Base-by-base conservation (phyloP, 371 early-diverging fungal species). In the Syncephalastrum monosporum region DNA sequence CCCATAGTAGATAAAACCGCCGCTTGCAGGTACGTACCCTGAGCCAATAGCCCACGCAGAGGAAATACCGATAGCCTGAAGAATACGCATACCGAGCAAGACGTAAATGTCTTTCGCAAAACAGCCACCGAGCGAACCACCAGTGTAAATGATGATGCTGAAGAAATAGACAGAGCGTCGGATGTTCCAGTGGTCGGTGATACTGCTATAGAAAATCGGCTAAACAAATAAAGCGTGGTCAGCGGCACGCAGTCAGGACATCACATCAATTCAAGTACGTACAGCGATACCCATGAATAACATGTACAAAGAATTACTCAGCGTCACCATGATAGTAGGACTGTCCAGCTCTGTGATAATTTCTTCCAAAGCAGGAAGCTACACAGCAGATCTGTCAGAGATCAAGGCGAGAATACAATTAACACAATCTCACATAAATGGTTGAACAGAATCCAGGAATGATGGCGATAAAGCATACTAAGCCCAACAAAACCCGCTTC, bases 61-160 rank as follows among this genome's bases (percentile, higher is more conserved):
- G n/a, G 90, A 88, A 14, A 87, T 79, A 3, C 91, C 91, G 17
- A 81, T 69, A n/a, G 89, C 75, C 65, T 92, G 93, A 15, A 92
- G 58, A 8, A 83, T 68, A 12, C 93, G 81, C 64, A 89, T 84
- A 8, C 75, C 74, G n/a, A 89, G 71, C 13, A 92, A 66, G 8
- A 81, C 65, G 14, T 77, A 61, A 44, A 89, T 84, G 24, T 66
- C 81, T 2, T 68, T 68, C 3, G 89, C 81, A 47, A 87, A 77
- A 5, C 83, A 84, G 33, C 85, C 87, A 5, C 84, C 88, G 14
- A 92, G 56, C n/a, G 86, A 86, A 13, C 86, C 88, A 4, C 75
- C 61, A 0, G 78, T 74, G 57, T 79, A 91, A 13, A 91, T 73
- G 13, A 82, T 25, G 50, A 84, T 79, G 12, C 87, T 87, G 15